phyloP scores from a whole-genome alignment of 2,329 filamentous ascomycete genomes.

The Pseudocercospora musae region DNA sequence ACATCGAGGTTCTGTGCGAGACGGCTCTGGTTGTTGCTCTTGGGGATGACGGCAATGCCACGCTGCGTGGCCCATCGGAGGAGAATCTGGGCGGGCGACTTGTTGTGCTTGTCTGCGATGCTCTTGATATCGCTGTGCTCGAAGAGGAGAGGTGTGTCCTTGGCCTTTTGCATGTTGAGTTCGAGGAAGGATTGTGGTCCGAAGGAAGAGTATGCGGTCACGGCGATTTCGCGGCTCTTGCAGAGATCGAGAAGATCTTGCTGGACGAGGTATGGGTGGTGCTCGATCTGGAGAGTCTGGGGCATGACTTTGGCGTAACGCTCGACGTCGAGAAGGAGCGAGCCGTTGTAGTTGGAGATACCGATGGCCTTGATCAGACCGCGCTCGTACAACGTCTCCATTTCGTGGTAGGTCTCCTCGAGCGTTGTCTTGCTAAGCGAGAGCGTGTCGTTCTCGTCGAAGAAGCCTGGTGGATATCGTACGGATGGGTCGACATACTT shows the following conservation, averaged over 20 bases:
- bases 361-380: constrained; percentile 72
- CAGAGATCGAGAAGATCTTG: constrained; percentile 66
- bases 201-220: constrained; percentile 83
- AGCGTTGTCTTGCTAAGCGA: constrained; percentile 67
- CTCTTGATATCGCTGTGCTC: constrained; percentile 62
- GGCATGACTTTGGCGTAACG: constrained; percentile 72
- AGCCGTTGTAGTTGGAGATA: constrained; percentile 77
- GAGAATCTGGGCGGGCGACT: constrained; percentile 75
- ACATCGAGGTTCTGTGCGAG: constrained; percentile 67
- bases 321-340: constrained; percentile 74
- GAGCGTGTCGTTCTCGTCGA: constrained; percentile 60
- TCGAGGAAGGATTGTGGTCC: constrained; percentile 76
- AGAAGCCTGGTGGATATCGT: constrained; percentile 78
- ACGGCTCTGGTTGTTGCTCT: constrained; percentile 59
- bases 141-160: constrained; percentile 65
- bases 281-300: constrained; percentile 80
- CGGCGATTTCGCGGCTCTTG: constrained; percentile 64
- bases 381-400: constrained; percentile 70
- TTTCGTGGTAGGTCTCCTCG: constrained; percentile 77
- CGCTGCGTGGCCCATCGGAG: constrained; percentile 85
- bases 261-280: constrained; percentile 86
- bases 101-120: constrained; percentile 67
- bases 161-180: constrained; percentile 67
- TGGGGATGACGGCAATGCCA: constrained; percentile 76
- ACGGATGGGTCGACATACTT: constrained; percentile 78